Evolutionary conservation across 2,329 filamentous ascomycete genomes (phyloP), one percentile per base, ranked within the genome.

Genomic region (Diaporthe ampelina): DNA sequence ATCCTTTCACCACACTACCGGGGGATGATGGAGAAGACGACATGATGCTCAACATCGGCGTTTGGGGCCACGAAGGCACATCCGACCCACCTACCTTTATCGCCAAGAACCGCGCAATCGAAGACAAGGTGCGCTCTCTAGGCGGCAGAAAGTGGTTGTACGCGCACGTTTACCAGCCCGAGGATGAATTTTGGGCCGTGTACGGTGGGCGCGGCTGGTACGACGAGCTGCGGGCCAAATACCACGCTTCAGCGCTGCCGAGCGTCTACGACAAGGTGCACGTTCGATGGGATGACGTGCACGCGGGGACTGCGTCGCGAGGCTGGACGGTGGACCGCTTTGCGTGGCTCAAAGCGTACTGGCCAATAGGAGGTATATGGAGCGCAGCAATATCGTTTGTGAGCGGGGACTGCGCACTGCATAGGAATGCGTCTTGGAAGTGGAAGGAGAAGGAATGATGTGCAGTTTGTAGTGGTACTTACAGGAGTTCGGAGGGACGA

Each of bases 121-220:
- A 97, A 84, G 84, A 85, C 29, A 93, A 93, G 80, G 89, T 95
- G 4, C 85, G 86, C 63, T 87, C 91, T 76, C 88, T 97, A 0
- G 91, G 92, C 61, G 95, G 94, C 3, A 90, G 93, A 85, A 97
- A 97, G 85, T 97, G 94, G 93, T 86, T 97, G 17, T 97, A 97
- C 82, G 94, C 94, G 3, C 93, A 95, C 79, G 93, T 94, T 0
- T 97, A 95, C 84, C 97, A 97, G 82, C 88, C 89, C n/a, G 89
- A 93, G 79, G 84, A 88, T 0, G 90, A 94, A 79, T 94, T 94
- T 83, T 94, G 92, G 91, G 79, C 83, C 40, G 85, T 91, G 65
- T 94, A 94, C 81, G 86, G 86, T 72, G 86, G 90, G 69, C 83
- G 85, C 56, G 78, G 81, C 26, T 90, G 87, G 87, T 94, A 95